Base-by-base conservation (phyloP, 306 rosid genomes). In the Benincasa hispida region DNA sequence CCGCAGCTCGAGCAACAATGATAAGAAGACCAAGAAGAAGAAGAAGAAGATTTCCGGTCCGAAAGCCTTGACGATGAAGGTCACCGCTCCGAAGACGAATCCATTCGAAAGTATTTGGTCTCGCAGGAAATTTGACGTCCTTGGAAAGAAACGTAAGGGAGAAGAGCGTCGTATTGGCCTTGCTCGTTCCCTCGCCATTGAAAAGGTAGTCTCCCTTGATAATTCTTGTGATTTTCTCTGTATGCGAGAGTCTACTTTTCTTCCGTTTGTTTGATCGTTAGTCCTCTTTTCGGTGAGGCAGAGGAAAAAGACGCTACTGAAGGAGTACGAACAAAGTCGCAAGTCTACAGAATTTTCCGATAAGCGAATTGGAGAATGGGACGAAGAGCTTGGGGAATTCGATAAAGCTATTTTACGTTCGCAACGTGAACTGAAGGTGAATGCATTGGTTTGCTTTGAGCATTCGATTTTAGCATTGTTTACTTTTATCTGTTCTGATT, bases 21-120 rank as follows among this genome's bases (percentile, higher is more conserved):
- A 15, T 59, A 60, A 41, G 27, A 79, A 66, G 60, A 79, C 10
- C 25, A 28, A 77, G 75, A 83, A 74, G 14, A 85, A 54, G n/a
- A 59, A 59, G 88, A 85, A 62, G 73, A 89, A 80, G 30, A 85
- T 59, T 59, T 55, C 86, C 0, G 97, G 83, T 27, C 93, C 97
- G 2, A 89, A 81, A 32, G 79, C 77, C 3, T 82, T 85, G 19
- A 83, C 96, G 22, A 90, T 91, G 98, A 94, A 94, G 77, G 79
- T 75, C 39, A 88, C 86, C 75, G 88, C 89, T 3, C 70, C 88
- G 0, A 86, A 79, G 28, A 75, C 78, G 42, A 57, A 89, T 32
- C 95, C 93, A 2, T 94, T 94, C 81, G 98, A 91, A 78, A 86
- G 88, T 7, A 90, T 94, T 19, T 87, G 97, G 97, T 85, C 96